A percentile compares a stretch with the other conserved stretches of the same genome.
Conservation (phyloP, 768 basidiomycete species). For the Tubosaeta sp. region DNA sequence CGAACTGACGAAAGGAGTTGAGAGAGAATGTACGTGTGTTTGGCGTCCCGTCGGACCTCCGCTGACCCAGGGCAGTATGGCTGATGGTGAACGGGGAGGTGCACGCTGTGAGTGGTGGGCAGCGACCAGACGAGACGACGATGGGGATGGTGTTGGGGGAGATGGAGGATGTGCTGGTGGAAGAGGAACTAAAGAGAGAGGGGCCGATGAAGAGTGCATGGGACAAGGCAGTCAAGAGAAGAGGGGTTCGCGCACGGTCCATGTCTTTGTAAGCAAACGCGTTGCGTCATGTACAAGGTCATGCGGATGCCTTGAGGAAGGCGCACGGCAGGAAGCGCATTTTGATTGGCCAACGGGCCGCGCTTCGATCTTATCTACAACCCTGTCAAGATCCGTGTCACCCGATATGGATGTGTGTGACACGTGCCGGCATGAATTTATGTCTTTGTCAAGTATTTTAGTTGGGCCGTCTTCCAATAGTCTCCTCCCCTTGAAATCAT, state of each 20-base stretch:
- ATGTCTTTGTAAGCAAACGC: constrained; percentile 21
- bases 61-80: constrained; percentile 36
- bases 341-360: constrained; percentile 10
- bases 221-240: constrained; percentile 38
- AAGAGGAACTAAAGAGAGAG: constrained; percentile 53
- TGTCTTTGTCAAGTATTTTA: constrained; percentile 4
- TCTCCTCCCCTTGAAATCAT: neutral
- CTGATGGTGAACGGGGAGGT: constrained; percentile 52
- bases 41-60: too few species aligned
- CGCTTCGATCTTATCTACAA: constrained; percentile 13
- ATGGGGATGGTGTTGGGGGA: constrained; percentile 44
- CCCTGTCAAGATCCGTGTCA: constrained; percentile 5
- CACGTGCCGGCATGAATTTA: constrained; percentile 4
- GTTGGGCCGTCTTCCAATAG: neutral
- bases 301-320: constrained; percentile 12
- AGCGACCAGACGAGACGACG: constrained; percentile 15
- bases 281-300: constrained; percentile 10
- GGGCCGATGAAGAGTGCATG: constrained; percentile 57
- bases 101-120: constrained; percentile 41
- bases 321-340: neutral
- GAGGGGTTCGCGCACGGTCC: constrained; percentile 22
- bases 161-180: constrained; percentile 65
- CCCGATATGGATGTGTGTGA: constrained; percentile 15
- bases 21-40: constrained; percentile 48
- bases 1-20: constrained; percentile 40